Conservation (phyloP, 2,329 filamentous ascomycete genomes). For the Trichoderma sp. region DNA sequence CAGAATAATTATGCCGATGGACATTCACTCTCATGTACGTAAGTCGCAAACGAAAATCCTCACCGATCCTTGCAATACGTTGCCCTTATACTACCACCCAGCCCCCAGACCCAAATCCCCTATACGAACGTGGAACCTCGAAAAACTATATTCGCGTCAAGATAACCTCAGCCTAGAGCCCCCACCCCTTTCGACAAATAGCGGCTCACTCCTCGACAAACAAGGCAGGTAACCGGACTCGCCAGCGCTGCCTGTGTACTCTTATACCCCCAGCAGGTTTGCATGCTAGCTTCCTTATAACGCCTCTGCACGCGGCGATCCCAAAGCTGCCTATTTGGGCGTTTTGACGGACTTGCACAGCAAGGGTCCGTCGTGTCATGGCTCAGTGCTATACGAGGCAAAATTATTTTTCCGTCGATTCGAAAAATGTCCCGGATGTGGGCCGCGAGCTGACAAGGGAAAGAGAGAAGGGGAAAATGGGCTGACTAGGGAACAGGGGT, state of each 20-base stretch:
- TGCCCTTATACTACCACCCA: background rate
- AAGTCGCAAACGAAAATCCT: background rate
- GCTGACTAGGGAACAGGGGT: background rate
- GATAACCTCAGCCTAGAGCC: background rate
- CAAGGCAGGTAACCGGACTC: background rate
- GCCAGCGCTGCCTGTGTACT: background rate
- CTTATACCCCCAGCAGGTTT: background rate
- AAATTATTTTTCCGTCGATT: slow-evolving; percentile 16
- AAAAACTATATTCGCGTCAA: background rate
- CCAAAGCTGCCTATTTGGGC: slow-evolving; percentile 5
- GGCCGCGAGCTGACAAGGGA: background rate
- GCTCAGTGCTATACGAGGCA: slow-evolving; percentile 5
- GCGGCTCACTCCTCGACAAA: background rate
- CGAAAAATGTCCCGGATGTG: background rate
- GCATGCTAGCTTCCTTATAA: slow-evolving; percentile 1
- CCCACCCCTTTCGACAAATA: background rate
- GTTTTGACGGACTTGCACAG: background rate
- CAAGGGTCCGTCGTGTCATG: background rate
- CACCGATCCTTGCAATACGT: background rate
- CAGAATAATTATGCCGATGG: slow-evolving; percentile 2
- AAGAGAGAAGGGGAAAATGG: background rate
- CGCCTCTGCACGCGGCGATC: background rate
- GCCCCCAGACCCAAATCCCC: background rate
- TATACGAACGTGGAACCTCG: background rate
- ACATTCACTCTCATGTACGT: background rate